Percentiles rank a stretch among this genome's conserved stretches.
Evolutionary conservation across 2,329 filamentous ascomycete species (phyloP).

Genomic region (Tolypocladium guangdongense): DNA sequence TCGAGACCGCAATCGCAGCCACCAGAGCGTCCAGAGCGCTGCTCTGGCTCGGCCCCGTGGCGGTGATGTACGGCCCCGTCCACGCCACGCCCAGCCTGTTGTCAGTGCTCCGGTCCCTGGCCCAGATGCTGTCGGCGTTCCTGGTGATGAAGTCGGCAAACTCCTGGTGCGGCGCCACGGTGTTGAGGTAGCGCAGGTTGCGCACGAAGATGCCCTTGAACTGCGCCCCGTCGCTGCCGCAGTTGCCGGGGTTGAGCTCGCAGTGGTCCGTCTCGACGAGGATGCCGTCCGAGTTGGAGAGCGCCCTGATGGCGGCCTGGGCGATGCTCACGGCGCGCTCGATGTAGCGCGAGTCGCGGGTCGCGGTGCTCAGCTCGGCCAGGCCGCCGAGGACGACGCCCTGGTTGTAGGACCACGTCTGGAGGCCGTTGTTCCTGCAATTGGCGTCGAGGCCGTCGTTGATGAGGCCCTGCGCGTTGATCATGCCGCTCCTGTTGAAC

Average conservation of each 20-base stretch:
- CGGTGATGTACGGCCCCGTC: slow-evolving; percentile 45
- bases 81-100: slow-evolving; percentile 50
- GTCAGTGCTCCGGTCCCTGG: slow-evolving; percentile 37
- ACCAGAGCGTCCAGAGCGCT: slow-evolving; percentile 57
- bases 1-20: slow-evolving; percentile 38
- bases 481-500: slow-evolving; percentile 39
- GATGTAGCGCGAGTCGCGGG: slow-evolving; percentile 29
- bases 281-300: slow-evolving; percentile 34
- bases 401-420: slow-evolving; percentile 47
- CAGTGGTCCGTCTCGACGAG: slow-evolving; percentile 28
- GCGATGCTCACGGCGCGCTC: slow-evolving; percentile 36
- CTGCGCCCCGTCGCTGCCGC: slow-evolving; percentile 42
- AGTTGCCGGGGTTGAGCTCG: slow-evolving; percentile 22
- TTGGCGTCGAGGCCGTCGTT: slow-evolving; percentile 39
- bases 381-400: slow-evolving; percentile 45
- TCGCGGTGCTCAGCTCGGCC: slow-evolving; percentile 38
- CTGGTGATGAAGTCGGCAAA: slow-evolving; percentile 44
- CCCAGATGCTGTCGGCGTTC: slow-evolving; percentile 59
- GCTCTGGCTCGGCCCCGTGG: slow-evolving; percentile 49
- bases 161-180: slow-evolving; percentile 32
- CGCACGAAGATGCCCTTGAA: slow-evolving; percentile 65
- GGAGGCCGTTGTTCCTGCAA: slow-evolving; percentile 40
- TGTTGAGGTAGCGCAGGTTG: slow-evolving; percentile 49
- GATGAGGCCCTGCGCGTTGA: slow-evolving; percentile 37
- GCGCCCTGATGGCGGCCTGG: slow-evolving; percentile 34